phyloP scores from a whole-genome alignment of 164 flowering plant species.

The Warburgia ugandensis region DNA sequence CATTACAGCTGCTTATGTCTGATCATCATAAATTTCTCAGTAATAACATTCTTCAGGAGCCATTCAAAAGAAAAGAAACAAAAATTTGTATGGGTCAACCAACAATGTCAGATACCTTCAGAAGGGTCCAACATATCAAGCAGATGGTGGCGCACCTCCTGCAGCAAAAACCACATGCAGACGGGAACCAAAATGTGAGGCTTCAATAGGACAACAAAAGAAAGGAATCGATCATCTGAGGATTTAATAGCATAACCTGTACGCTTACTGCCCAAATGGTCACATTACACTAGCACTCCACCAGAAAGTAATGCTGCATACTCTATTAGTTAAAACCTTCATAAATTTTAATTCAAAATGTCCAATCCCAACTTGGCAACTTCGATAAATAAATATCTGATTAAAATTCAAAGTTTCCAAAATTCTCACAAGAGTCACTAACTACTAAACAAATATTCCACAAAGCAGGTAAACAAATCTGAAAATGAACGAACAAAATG shows the following conservation, averaged over 20 bases:
- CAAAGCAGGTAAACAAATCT: too few species aligned
- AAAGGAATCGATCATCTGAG: too few species aligned
- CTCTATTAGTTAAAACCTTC: background rate
- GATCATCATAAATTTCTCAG: too few species aligned
- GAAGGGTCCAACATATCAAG: slow-evolving; percentile 80
- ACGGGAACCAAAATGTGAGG: background rate
- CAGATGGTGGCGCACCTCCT: slow-evolving; percentile 95
- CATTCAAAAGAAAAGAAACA: background rate
- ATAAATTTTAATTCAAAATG: background rate
- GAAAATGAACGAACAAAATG: too few species aligned
- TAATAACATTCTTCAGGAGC: background rate
- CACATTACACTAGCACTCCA: too few species aligned
- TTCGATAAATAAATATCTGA: background rate
- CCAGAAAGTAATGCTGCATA: background rate
- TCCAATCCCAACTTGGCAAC: background rate
- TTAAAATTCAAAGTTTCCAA: background rate
- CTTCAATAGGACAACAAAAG: too few species aligned
- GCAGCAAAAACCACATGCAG: slow-evolving; percentile 9
- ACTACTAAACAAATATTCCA: too few species aligned
- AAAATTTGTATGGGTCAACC: background rate
- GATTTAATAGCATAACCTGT: too few species aligned
- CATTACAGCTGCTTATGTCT: too few species aligned
- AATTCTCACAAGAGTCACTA: background rate
- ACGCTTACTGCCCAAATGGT: too few species aligned
- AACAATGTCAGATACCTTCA: slow-evolving; percentile 45